Evolutionary conservation across 108 stramenopile genomes (phyloP), one percentile per base, ranked within the genome.

Genomic region (Mayamaea pseudoterrestris): DNA sequence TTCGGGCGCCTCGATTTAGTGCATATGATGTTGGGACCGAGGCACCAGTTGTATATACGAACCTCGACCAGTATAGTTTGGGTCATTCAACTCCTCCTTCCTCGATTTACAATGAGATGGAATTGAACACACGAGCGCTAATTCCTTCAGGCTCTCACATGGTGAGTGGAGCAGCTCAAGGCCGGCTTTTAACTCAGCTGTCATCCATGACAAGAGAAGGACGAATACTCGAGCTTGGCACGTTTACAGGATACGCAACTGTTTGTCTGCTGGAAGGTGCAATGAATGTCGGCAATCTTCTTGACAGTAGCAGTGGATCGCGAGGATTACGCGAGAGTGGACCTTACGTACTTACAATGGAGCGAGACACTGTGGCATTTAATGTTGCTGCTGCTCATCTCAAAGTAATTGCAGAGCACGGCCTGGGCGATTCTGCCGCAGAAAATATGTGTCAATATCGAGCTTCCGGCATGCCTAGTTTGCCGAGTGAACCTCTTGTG

Each of bases 161-260:
- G 94, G 53, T 89, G 7, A 85, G 83, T 5, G 86, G 83, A 12
- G 68, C 63, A 14, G 48, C 59, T 3, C 94, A 95, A 63, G 94
- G 94, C 14, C 57, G 68, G 14, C 60, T 90, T 26, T 61, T 95
- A 29, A 64, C 63, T n/a, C 71, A 71, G 24, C 56, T 93, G 41
- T 72, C 90, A 27, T 65, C 75, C 6, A 71, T 87, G 73, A 58
- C 78, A 28, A 49, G 88, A 29, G 71, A 82, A 30, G 81, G 80
- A 6, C 63, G 87, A 0, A 63, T 89, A 32, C 64, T 96, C 25
- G 95, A 96, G 59, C 50, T 96, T 30, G 95, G 95, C 5, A 93
- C 87, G 1, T 96, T 96, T 47, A 84, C 80, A 39, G 95, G 95
- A 18, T 96, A 96, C 61, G 82, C 86, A 2, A 90, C 95, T 5